These are phyloP conservation scores for Penicillium sp. DNA, from an alignment of 2,329 filamentous ascomycete species.

Conservation along the genomic window DNA sequence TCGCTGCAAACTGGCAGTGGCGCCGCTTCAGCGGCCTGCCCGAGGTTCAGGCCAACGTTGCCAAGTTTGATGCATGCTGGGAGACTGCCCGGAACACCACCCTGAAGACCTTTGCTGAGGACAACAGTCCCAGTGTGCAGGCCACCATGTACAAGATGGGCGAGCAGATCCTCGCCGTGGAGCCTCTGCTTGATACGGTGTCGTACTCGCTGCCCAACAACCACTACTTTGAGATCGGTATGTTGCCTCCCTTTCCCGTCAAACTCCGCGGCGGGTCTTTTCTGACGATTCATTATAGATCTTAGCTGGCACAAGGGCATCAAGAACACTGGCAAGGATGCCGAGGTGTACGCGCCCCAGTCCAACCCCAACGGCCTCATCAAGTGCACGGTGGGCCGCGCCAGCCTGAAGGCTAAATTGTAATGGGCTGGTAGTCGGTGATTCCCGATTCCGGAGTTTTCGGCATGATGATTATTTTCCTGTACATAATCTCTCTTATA, in stretches of 20 bases:
- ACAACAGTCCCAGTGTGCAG: slow-evolving; percentile 90
- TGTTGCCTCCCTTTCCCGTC: slow-evolving; percentile 15
- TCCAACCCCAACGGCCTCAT: slow-evolving; percentile 92
- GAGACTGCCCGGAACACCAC: slow-evolving; percentile 76
- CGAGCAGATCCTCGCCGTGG: slow-evolving; percentile 74
- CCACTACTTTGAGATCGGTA: slow-evolving; percentile 91
- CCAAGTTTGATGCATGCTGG: slow-evolving; percentile 76
- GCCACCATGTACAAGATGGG: slow-evolving; percentile 99
- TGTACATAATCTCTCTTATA: slow-evolving; percentile 27
- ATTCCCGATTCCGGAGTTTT: slow-evolving; percentile 5
- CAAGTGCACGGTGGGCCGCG: slow-evolving; percentile 71
- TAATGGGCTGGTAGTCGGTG: too few species aligned
- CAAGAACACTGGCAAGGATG: slow-evolving; percentile 93
- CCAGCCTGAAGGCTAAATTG: slow-evolving; percentile 33
- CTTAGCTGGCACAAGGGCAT: slow-evolving; percentile 93
- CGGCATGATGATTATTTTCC: slow-evolving; percentile 10
- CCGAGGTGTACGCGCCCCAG: slow-evolving; percentile 92
- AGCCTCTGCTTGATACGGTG: slow-evolving; percentile 68
- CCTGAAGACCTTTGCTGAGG: slow-evolving; percentile 84
- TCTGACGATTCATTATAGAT: slow-evolving; percentile 55
- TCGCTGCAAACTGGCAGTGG: slow-evolving; percentile 87
- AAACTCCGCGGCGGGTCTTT: background rate
- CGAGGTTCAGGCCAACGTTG: slow-evolving; percentile 62
- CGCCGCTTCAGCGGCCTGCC: slow-evolving; percentile 63
- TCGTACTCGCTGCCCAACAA: slow-evolving; percentile 92